Base-by-base conservation (phyloP, 257 asterid genomes). In the Solanum piurae region DNA sequence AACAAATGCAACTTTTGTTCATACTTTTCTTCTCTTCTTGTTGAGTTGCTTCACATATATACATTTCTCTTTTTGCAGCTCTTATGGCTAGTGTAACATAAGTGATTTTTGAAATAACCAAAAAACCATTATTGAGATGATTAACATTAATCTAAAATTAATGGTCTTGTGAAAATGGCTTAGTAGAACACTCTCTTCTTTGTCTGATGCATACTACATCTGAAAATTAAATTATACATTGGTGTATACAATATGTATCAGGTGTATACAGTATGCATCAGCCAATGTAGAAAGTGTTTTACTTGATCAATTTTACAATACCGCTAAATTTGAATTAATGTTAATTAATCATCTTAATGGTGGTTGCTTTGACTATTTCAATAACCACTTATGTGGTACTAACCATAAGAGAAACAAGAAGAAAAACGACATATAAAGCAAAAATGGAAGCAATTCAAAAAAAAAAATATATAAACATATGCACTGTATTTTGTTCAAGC, bases 401-500 rank as follows among this genome's bases (percentile, higher is more conserved):
- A 42, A 92, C 62, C 13, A 42, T 87, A 18, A 86, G 88, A 89
- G 92, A 93, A 34, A 94, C 90, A 23, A 88, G 88, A 90, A 89
- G 93, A 76, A 98, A 94, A 90, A 52, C 8, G 62, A 52, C 58
- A 46, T 44, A 4, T 13, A 13, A 13, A 49, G 60, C 60, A 49
- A 44, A 44, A 49, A 49, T 49, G 60, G 60, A 49, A 49, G 60
- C 21, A 49, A 49, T 49, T 49, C 23, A 49, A 49, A 44, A 4
- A 44, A 44, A 44, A 40, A 0, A 9, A 4, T 0, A 2, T 46
- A 49, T 16, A 49, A 5, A 49, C 9, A 49, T 49, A 93, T 92
- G 95, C 29, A 86, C n/a, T 88, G 21, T 95, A 9, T 21, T 94
- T 94, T 64, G 96, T 95, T 2, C 92, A 91, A 4, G 98, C 98